Percentiles rank a stretch among this genome's conserved stretches.
Evolutionary conservation across 805 yeast species (phyloP).

Genomic region (Jamesozyma jinghongensis): DNA sequence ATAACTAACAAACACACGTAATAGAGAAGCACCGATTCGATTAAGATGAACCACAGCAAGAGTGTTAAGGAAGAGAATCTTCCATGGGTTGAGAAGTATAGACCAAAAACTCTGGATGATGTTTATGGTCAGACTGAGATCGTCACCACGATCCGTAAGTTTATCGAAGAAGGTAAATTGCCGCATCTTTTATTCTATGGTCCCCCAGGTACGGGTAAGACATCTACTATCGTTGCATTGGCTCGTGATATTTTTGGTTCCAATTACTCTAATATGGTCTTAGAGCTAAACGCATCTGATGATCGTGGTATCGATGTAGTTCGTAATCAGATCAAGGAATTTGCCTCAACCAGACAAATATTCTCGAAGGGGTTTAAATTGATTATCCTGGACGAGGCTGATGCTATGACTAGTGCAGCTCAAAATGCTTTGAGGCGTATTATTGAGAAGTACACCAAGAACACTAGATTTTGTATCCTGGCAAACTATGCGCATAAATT

Average conservation of each 20-base stretch:
- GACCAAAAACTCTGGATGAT: constrained; percentile 77
- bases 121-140: constrained; percentile 88
- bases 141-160: constrained; percentile 74
- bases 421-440: constrained; percentile 71
- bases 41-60: too few relatives aligned
- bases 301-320: constrained; percentile 98
- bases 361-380: constrained; percentile 79
- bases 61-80: constrained; percentile 29
- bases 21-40: too few relatives aligned
- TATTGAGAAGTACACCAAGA: constrained; percentile 87
- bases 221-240: constrained; percentile 78
- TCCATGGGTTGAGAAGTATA: constrained; percentile 94
- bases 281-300: constrained; percentile 93
- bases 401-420: constrained; percentile 84
- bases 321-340: constrained; percentile 92
- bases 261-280: constrained; percentile 74
- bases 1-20: too few relatives aligned
- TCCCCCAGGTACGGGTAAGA: constrained; percentile 92
- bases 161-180: constrained; percentile 70
- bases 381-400: constrained; percentile 92
- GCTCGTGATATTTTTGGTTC: constrained; percentile 84
- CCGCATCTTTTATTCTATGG: constrained; percentile 94
- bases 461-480: constrained; percentile 89
- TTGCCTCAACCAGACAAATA: constrained; percentile 92
- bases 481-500: constrained; percentile 95